phyloP scores from a whole-genome alignment of 2,329 filamentous ascomycete species.

The Blastomyces emzantsi region DNA sequence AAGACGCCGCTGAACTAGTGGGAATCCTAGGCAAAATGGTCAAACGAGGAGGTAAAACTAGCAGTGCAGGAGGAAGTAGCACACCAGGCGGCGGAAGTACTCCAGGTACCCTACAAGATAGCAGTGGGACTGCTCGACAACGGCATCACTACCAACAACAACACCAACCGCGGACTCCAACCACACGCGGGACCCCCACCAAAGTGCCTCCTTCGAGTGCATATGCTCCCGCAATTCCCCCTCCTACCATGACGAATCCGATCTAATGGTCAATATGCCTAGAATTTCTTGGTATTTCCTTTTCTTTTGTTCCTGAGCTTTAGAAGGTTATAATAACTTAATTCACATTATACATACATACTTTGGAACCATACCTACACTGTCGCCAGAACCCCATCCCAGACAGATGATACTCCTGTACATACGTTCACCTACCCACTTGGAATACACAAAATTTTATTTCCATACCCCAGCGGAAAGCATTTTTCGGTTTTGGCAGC shows the following conservation, averaged over 20 bases:
- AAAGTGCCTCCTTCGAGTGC: not conserved
- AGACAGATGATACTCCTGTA: not conserved
- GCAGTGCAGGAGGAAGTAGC: constrained; percentile 25
- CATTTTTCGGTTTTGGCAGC: not conserved
- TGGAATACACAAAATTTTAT: not conserved
- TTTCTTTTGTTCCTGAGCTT: not conserved
- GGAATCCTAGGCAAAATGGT: constrained; percentile 81
- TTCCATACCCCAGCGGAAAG: not conserved
- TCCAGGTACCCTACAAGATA: constrained; percentile 9
- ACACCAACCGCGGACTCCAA: constrained; percentile 7
- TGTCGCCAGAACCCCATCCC: not conserved
- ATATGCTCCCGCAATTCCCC: constrained; percentile 3
- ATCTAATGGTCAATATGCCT: constrained; percentile 1
- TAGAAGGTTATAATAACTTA: constrained; percentile 4
- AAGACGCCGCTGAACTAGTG: constrained; percentile 81
- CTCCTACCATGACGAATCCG: constrained; percentile 11
- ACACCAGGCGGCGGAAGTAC: constrained; percentile 23
- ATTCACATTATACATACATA: not conserved
- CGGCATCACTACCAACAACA: constrained; percentile 16
- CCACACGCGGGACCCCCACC: constrained; percentile 1
- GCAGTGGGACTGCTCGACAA: constrained; percentile 10
- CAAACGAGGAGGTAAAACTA: constrained; percentile 53
- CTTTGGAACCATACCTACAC: not conserved
- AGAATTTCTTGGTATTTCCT: not conserved
- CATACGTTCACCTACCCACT: not conserved